Base-by-base conservation (phyloP, 2,329 filamentous ascomycete genomes). In the Cyphellophora attinorum region DNA sequence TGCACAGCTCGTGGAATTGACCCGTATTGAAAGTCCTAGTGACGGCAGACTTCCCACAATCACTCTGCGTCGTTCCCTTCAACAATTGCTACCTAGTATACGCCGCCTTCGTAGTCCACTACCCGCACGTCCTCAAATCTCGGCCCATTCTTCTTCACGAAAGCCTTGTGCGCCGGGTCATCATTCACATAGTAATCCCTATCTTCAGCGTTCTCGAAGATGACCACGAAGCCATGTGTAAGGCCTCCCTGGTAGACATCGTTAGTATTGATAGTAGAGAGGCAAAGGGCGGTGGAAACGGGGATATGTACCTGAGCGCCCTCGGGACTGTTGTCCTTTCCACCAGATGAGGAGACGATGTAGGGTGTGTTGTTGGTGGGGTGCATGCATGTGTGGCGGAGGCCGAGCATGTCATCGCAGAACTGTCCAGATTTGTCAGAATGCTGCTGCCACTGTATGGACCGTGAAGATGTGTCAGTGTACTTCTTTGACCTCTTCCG, bases 221-320 rank as follows among this genome's bases (percentile, higher is more conserved):
- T 72, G 14, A 70, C 67, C 2, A 86, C 68, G 42, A 85, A 85
- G 0, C 66, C 76, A 51, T 86, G 81, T 1, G 77, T 77, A 33
- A 79, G 72, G 1, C 71, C 79, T 31, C 68, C 64, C 78, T 74
- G 37, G 19, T n/a, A n/a, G 11, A 25, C n/a, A 19, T 11, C 14
- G 19, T 47, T 29, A 42, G 33, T 19, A 11, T 19, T 13, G 11
- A 11, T 18, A 11, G 14, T 25, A 33, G 3, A 30, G 17, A 14
- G 31, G 13, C 10, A 23, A 21, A n/a, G 14, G 17, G 10, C n/a
- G 13, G n/a, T 27, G 10, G 11, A 6, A 12, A 37, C 44, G 28
- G 28, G 28, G 6, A 6, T 5, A 46, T 57, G 38, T 60, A 81
- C 76, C 59, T 78, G 69, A 25, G 66, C 55, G 5, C 70, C 72